Evolutionary conservation across 352 stramenopile genomes (phyloP), one percentile per base, ranked within the genome.

Genomic region (Peronosclerospora sorghi): DNA sequence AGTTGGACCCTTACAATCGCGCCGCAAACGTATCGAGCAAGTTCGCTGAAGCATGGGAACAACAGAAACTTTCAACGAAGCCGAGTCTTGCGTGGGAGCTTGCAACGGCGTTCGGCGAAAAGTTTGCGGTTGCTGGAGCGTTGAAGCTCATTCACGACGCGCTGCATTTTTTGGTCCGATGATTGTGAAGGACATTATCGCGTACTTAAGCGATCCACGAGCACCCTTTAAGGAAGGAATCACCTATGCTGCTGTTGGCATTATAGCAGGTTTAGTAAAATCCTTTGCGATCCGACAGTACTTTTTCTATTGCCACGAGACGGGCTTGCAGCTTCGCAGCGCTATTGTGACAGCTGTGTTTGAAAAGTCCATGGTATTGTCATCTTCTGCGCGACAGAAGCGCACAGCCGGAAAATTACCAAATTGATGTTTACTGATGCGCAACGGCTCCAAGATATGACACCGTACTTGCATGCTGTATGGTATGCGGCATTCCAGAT

Each of bases 401-500:
- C 73, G 68, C 42, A 93, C 73, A 26, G 78, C 87, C 17, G 94
- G 94, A 87, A 98, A 70, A 97, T 98, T 54, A 96, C 89, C 8
- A 98, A 98, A 58, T 80, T 98, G 26, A 97, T 98, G 73, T 96
- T 86, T 8, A 96, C n/a, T n/a, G n/a, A n/a, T n/a, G n/a, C n/a
- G n/a, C n/a, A n/a, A n/a, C n/a, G n/a, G n/a, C n/a, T n/a, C n/a
- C n/a, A n/a, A n/a, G n/a, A n/a, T n/a, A n/a, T n/a, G n/a, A n/a
- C n/a, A n/a, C n/a, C n/a, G n/a, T n/a, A n/a, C n/a, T n/a, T n/a
- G n/a, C n/a, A n/a, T n/a, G n/a, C n/a, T n/a, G n/a, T n/a, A n/a
- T n/a, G 91, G 68, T 89, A 86, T 39, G 86, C 87, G 7, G 47
- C 68, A 1, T 88, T 86, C 60, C 77, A 88, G 63, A 87, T 88